Percentiles rank a stretch among this genome's conserved stretches.
Conservation (phyloP, 1,284 basidiomycete species). For the Schizophyllum amplum region DNA sequence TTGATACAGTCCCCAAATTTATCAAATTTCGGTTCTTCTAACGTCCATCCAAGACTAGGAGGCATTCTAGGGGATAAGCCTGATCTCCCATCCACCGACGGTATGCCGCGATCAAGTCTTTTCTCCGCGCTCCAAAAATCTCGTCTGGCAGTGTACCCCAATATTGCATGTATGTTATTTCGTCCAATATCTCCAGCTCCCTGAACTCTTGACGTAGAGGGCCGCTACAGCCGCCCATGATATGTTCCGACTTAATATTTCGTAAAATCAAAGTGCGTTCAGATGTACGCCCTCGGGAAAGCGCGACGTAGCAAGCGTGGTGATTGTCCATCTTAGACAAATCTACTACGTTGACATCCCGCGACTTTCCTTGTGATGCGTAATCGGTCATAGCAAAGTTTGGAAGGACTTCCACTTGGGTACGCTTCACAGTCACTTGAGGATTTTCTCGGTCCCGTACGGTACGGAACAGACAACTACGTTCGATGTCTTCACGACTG, state of each 20-base stretch:
- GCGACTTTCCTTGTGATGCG: slow-evolving; percentile 1
- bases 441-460: slow-evolving; percentile 14
- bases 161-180: neutral
- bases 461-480: slow-evolving; percentile 17
- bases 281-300: neutral
- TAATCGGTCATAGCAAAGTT: slow-evolving; percentile 1
- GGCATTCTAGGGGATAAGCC: no score
- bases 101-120: neutral
- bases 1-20: no score
- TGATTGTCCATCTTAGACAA: neutral
- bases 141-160: neutral
- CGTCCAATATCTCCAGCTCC: neutral
- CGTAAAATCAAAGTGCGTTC: neutral
- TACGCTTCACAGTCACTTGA: neutral
- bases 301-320: neutral
- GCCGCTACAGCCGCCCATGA: neutral
- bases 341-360: neutral
- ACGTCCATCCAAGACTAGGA: no score
- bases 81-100: no score
- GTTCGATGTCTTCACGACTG: slow-evolving; percentile 16
- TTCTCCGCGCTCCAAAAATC: neutral
- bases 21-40: no score
- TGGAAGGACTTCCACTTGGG: neutral
- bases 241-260: neutral
- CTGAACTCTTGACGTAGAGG: neutral